phyloP scores from a whole-genome alignment of 2,329 filamentous ascomycete genomes.

The Fusarium haematococcum region DNA sequence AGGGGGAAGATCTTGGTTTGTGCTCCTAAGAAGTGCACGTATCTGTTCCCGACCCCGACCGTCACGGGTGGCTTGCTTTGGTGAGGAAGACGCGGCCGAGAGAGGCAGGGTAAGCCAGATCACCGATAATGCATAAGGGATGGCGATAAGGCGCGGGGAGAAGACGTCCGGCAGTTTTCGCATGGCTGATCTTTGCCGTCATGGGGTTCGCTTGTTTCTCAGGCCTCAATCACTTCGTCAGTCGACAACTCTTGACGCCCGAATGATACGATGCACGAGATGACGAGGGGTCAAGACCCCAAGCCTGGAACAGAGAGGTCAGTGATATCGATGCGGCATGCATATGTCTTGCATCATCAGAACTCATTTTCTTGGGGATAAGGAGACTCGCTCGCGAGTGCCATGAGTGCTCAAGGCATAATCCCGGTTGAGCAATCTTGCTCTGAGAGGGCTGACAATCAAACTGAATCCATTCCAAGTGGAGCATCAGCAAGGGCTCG shows the following conservation, averaged over 20 bases:
- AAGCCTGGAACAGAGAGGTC: not conserved
- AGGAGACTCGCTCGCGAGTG: not conserved
- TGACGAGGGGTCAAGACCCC: not conserved
- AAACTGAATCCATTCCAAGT: slow-evolving; percentile 35
- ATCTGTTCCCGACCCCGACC: slow-evolving; percentile 4
- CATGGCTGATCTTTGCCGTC: slow-evolving; percentile 22
- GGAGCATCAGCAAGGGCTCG: slow-evolving; percentile 27
- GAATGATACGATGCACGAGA: slow-evolving; percentile 16
- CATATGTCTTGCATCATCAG: not conserved
- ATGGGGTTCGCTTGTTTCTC: slow-evolving; percentile 9
- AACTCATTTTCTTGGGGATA: slow-evolving; percentile 3
- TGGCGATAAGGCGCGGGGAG: not conserved
- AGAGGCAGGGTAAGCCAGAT: not conserved
- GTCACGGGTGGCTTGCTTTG: slow-evolving; percentile 12
- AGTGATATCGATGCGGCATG: not conserved
- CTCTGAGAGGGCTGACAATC: slow-evolving; percentile 34
- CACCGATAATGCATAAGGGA: not conserved
- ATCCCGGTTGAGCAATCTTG: slow-evolving; percentile 18
- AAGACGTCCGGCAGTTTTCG: slow-evolving; percentile 12
- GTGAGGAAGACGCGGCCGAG: slow-evolving; percentile 13
- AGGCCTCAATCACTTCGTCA: slow-evolving; percentile 1
- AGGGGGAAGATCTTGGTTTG: slow-evolving; percentile 25
- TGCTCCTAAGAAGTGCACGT: slow-evolving; percentile 7
- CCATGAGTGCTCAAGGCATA: slow-evolving; percentile 9
- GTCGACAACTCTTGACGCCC: slow-evolving; percentile 9